These are phyloP conservation scores for Xylaria longipes DNA, from an alignment of 495 filamentous ascomycete species.

Conservation along the genomic window DNA sequence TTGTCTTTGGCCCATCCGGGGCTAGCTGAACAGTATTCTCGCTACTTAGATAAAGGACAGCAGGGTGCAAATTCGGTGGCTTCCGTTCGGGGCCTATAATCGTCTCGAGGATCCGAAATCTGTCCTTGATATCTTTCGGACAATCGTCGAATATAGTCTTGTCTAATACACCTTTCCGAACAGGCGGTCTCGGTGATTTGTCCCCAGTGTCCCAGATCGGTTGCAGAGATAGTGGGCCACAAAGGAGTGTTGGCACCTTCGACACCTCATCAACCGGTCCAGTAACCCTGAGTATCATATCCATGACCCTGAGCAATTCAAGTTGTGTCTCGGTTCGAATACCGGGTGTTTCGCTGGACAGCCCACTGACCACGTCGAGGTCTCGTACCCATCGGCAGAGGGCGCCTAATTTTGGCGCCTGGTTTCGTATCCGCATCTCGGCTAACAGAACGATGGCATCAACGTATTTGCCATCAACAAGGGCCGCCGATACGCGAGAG, in stretches of 20 bases:
- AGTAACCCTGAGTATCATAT: constrained; percentile 49
- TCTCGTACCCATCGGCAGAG: constrained; percentile 59
- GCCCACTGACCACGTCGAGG: constrained; percentile 53
- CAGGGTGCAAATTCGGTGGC: constrained; percentile 54
- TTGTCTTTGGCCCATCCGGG: constrained; percentile 31
- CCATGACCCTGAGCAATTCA: constrained; percentile 47
- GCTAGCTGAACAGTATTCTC: constrained; percentile 46
- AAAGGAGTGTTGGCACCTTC: constrained; percentile 19
- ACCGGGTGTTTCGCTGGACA: constrained; percentile 33
- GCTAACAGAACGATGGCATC: constrained; percentile 52
- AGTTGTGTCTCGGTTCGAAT: constrained; percentile 21
- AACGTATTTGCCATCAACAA: constrained; percentile 50
- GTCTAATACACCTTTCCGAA: constrained; percentile 47
- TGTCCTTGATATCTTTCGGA: constrained; percentile 14
- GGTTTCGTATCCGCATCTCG: constrained; percentile 52
- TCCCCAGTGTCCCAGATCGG: constrained; percentile 43
- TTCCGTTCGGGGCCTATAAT: constrained; percentile 52
- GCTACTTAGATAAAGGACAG: constrained; percentile 49
- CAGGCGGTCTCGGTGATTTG: constrained; percentile 27
- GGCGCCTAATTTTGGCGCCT: constrained; percentile 53
- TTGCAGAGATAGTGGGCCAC: constrained; percentile 41
- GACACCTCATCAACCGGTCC: constrained; percentile 46
- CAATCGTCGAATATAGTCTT: constrained; percentile 37
- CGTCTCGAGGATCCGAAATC: constrained; percentile 49
- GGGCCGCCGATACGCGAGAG: constrained; percentile 47